phyloP scores from a whole-genome alignment of 495 filamentous ascomycete genomes.

The Talaromyces proteolyticus region DNA sequence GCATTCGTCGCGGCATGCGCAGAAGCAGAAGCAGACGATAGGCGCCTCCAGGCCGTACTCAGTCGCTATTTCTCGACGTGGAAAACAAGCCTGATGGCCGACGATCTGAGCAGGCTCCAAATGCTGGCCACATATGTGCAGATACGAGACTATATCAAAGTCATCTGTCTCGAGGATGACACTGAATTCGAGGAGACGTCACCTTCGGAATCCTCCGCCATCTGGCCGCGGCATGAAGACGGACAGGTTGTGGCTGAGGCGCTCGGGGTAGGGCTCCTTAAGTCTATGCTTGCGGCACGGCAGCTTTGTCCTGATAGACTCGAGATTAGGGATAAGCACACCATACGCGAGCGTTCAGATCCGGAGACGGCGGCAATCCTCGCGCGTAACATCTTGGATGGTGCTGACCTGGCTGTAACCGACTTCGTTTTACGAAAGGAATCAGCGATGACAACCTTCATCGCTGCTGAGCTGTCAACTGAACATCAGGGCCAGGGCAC shows the following conservation, averaged over 20 bases:
- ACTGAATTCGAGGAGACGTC: background rate
- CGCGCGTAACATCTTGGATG: background rate
- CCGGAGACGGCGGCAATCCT: background rate
- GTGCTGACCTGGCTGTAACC: background rate
- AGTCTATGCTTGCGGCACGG: background rate
- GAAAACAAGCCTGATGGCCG: background rate
- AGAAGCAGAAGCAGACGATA: background rate
- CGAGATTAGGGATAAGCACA: background rate
- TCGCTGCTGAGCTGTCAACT: background rate
- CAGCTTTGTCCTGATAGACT: background rate
- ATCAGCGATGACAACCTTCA: background rate
- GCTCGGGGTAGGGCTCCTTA: background rate
- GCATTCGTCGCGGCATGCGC: background rate
- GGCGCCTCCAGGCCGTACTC: background rate
- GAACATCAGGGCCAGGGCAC: background rate
- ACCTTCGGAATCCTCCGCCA: background rate
- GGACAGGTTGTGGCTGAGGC: background rate
- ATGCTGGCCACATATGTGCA: background rate
- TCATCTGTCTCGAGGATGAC: background rate
- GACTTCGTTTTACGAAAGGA: background rate
- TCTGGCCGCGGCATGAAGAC: background rate
- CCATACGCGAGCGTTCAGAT: background rate
- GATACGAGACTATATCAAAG: background rate
- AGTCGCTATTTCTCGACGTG: conserved; percentile 1
- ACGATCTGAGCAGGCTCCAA: background rate